phyloP scores from a whole-genome alignment of 495 filamentous ascomycete genomes.

The Mycothermus thermophilus region DNA sequence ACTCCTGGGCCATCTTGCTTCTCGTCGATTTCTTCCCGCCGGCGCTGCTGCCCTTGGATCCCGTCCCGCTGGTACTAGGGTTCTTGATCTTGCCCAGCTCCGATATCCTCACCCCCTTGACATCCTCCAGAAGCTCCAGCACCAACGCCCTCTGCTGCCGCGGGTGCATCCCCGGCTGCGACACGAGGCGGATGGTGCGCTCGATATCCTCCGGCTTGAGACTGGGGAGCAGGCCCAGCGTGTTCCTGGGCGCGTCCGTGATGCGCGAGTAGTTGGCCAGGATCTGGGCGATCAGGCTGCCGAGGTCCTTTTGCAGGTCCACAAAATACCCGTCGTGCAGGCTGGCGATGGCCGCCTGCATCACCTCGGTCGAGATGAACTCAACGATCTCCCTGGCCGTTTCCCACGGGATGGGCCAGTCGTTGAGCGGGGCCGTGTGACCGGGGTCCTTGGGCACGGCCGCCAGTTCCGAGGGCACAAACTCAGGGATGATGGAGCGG shows the following conservation, averaged over 20 bases:
- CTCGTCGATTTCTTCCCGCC: conserved; percentile 23
- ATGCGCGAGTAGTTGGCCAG: conserved; percentile 54
- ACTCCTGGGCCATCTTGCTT: conserved; percentile 44
- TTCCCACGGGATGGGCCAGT: conserved; percentile 32
- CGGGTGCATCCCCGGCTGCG: conserved; percentile 34
- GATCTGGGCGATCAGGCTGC: conserved; percentile 73
- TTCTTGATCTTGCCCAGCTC: conserved; percentile 74
- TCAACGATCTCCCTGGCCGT: conserved; percentile 62
- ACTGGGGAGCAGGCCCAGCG: conserved; percentile 39
- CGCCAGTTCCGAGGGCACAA: conserved; percentile 23
- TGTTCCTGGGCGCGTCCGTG: conserved; percentile 45
- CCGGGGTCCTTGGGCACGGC: conserved; percentile 5
- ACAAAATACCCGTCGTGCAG: conserved; percentile 93
- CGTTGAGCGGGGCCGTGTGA: conserved; percentile 7
- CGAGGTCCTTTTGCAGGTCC: conserved; percentile 88
- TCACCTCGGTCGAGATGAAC: conserved; percentile 74
- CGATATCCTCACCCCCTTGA: conserved; percentile 79
- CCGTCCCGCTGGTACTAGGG: conserved; percentile 19
- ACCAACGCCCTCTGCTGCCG: conserved; percentile 71
- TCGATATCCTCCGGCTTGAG: conserved; percentile 46
- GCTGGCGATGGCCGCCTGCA: conserved; percentile 71
- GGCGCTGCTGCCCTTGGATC: conserved; percentile 26
- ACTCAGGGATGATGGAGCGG: conserved; percentile 69
- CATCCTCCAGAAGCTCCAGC: conserved; percentile 70
- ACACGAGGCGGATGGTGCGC: conserved; percentile 42